Evolutionary conservation across 2,329 filamentous ascomycete genomes (phyloP), one percentile per base, ranked within the genome.

Genomic region (Colletotrichum chrysophilum): DNA sequence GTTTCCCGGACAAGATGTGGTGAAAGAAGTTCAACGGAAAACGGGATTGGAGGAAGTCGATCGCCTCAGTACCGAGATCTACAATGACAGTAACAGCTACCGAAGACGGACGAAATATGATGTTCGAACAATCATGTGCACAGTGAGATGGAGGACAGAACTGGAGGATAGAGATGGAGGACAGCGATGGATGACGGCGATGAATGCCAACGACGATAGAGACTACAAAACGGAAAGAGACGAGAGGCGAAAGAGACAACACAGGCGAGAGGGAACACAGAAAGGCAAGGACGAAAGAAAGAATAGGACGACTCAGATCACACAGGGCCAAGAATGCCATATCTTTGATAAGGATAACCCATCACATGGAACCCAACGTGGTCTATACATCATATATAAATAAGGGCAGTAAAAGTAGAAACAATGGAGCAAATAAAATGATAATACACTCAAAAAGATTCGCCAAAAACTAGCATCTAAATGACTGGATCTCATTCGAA

Each of bases 401-500:
- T 5, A 7, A 6, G 43, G 43, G 43, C n/a, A 48, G 43, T 3
- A 21, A 13, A 48, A 48, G 43, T 48, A 21, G 43, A 48, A 21
- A 48, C 5, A 48, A 48, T 48, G 43, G 43, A 48, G 43, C n/a
- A 48, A 12, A 21, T 7, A 13, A 48, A 48, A 48, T 21, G 4
- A 21, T 5, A 21, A 4, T 6, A 21, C 10, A 21, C 1, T 4
- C 2, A 21, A 48, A 48, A 21, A 13, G 13, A 21, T 48, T 6
- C n/a, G 6, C 18, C 6, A 6, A 13, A n/a, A 48, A 48, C 3
- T 7, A 3, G 13, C 21, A 2, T 0, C n/a, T 13, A 4, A 4
- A 21, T n/a, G 43, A 7, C 12, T 13, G n/a, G 5, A 43, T n/a
- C 38, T 43, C 38, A 43, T 43, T 43, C 38, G 16, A 43, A 10